A percentile compares a stretch with the other conserved stretches of the same genome.
phyloP scores from a whole-genome alignment of 305 asterid species.

The Solanum chacoense region DNA sequence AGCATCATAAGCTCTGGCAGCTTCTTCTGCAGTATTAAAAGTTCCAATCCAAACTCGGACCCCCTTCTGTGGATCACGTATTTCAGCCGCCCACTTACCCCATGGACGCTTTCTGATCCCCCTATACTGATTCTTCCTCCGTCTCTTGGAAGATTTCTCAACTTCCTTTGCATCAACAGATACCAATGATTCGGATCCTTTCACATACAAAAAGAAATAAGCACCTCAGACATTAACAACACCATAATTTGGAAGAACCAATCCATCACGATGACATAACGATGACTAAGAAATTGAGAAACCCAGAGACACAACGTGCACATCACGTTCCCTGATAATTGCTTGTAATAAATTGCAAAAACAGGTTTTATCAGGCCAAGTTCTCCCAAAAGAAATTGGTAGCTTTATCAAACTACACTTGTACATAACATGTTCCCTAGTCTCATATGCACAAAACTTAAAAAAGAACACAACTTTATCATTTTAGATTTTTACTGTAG shows the following conservation, averaged over 20 bases:
- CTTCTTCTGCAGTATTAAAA: constrained; percentile 89
- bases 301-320: background rate
- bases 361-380: background rate
- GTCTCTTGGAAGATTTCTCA: constrained; percentile 62
- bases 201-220: background rate
- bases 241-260: background rate
- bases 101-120: constrained; percentile 95
- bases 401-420: background rate
- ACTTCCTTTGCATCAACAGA: constrained; percentile 35
- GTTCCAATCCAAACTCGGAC: constrained; percentile 98
- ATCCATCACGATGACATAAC: background rate
- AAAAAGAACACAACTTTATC: background rate
- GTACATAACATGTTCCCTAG: background rate
- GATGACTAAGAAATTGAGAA: background rate
- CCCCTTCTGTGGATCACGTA: constrained; percentile 87
- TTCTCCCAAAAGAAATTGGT: background rate
- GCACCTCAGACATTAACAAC: background rate
- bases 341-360: background rate
- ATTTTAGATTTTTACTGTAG: background rate
- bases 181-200: constrained; percentile 24
- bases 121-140: constrained; percentile 88
- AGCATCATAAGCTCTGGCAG: constrained; percentile 88
- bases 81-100: constrained; percentile 99
- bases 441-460: background rate
- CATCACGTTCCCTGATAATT: background rate